Evolutionary conservation across 345 rosid species (phyloP).

Genomic region (Jatropha curcas): DNA sequence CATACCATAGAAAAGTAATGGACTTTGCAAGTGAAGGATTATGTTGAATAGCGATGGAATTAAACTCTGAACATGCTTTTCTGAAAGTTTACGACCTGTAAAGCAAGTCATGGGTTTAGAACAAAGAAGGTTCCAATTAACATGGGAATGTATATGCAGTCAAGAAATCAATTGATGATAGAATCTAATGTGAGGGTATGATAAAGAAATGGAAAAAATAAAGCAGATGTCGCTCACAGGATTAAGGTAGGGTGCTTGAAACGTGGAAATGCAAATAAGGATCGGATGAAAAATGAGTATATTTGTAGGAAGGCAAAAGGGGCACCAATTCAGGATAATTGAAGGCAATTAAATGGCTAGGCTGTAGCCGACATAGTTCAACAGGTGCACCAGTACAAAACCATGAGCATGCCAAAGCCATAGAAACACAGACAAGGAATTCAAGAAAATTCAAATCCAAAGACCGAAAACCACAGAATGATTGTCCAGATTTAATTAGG

Average conservation of each 20-base stretch:
- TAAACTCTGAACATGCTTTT: conserved; percentile 60
- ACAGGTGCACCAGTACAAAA: no score
- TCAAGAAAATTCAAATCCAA: no score
- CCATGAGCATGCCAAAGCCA: no score
- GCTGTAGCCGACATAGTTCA: no score
- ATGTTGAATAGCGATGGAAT: conserved; percentile 70
- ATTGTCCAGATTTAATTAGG: no score
- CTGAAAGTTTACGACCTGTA: conserved; percentile 65
- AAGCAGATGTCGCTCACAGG: neutral
- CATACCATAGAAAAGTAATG: conserved; percentile 48
- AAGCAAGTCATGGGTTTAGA: conserved; percentile 35
- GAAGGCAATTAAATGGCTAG: no score
- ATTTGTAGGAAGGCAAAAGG: no score
- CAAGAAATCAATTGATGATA: neutral
- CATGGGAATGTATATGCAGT: neutral
- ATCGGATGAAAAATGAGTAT: no score
- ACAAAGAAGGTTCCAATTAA: conserved; percentile 8
- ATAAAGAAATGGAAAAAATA: neutral
- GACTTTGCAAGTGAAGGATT: conserved; percentile 77
- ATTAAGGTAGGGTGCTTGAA: neutral
- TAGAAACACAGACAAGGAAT: no score
- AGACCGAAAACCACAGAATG: no score
- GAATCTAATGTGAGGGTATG: neutral
- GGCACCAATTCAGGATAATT: no score
- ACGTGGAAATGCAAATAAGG: no score